Conservation (phyloP, 306 rosid species). For the barrel medic (Medicago truncatula) region MtrunA17r5.0-ANR NC_053049.1:7663501-7664000, state of each 20-base stretch:
- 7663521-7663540: neutral
- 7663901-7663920: neutral
- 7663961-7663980: neutral
- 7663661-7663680: slow-evolving; percentile 51
- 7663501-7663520: neutral
- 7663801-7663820: slow-evolving; percentile 11
- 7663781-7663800: neutral
- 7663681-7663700: slow-evolving; percentile 64
- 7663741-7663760: neutral
- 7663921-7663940: neutral
- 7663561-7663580: neutral
- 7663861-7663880: neutral
- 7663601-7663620: slow-evolving; percentile 40
- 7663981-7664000: neutral
- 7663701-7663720: slow-evolving; percentile 38
- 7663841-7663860: neutral
- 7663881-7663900: neutral
- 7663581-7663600: slow-evolving; percentile 80
- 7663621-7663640: slow-evolving; percentile 33
- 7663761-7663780: slow-evolving; percentile 13
- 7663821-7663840: neutral
- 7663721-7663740: slow-evolving; percentile 28
- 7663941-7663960: neutral
- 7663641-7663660: slow-evolving; percentile 45
- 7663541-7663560: neutral